Evolutionary conservation across 306 rosid species (phyloP).

Genomic region (Vigna unguiculata): DNA sequence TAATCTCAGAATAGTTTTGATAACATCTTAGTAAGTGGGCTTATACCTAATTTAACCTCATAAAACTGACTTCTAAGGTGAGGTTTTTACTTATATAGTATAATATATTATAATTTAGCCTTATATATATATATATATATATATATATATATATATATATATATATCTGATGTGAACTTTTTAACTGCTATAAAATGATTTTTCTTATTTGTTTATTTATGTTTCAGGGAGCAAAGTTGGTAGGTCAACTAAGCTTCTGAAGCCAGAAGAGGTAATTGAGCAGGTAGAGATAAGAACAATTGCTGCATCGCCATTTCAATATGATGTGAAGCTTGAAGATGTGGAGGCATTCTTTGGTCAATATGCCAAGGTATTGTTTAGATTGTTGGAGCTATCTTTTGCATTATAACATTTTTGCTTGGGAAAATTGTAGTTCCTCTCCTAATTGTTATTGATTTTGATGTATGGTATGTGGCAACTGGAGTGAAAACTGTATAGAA

Average conservation of each 20-base stretch:
- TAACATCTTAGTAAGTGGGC: too few relatives aligned
- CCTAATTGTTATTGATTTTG: slow-evolving; percentile 1
- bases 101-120: too few relatives aligned
- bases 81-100: too few relatives aligned
- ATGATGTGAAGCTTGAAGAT: slow-evolving; percentile 74
- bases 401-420: slow-evolving; percentile 2
- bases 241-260: slow-evolving; percentile 66
- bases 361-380: slow-evolving; percentile 66
- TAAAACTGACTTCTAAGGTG: too few relatives aligned
- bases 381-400: background rate
- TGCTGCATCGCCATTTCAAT: slow-evolving; percentile 85
- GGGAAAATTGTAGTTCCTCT: background rate
- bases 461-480: slow-evolving; percentile 4
- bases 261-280: slow-evolving; percentile 86
- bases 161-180: too few relatives aligned
- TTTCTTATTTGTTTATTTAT: slow-evolving; percentile 9
- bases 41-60: too few relatives aligned
- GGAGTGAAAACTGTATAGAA: background rate
- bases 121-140: too few relatives aligned
- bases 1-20: too few relatives aligned
- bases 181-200: background rate
- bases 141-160: too few relatives aligned
- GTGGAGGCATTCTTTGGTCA: slow-evolving; percentile 67
- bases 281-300: slow-evolving; percentile 84
- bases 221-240: slow-evolving; percentile 77